Conservation (phyloP, 805 yeast species). For the Sungouiozyma ichnusensis region DNA sequence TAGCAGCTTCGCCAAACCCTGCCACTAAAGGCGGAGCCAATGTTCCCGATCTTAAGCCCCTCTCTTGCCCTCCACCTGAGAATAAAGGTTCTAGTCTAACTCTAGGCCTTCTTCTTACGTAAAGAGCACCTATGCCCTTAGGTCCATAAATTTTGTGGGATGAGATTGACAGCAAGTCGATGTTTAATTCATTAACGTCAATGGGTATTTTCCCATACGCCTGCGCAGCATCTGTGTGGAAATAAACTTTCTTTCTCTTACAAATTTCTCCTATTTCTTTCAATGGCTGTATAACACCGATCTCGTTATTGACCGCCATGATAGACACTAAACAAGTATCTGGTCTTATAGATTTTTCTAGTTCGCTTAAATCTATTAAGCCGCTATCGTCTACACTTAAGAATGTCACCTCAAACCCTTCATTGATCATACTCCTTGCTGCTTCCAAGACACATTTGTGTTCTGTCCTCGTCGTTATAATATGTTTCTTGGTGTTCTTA, state of each 20-base stretch:
- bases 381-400: constrained; percentile 79
- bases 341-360: constrained; percentile 75
- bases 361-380: constrained; percentile 61
- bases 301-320: constrained; percentile 97
- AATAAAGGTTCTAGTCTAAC: constrained; percentile 92
- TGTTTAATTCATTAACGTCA: constrained; percentile 87
- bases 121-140: constrained; percentile 93
- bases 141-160: constrained; percentile 98
- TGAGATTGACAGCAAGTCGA: constrained; percentile 86
- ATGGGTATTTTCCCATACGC: constrained; percentile 90
- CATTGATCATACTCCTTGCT: constrained; percentile 88
- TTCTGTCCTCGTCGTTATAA: constrained; percentile 93
- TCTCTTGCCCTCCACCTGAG: constrained; percentile 98
- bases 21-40: constrained; percentile 92
- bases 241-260: constrained; percentile 77
- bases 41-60: constrained; percentile 95
- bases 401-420: constrained; percentile 93
- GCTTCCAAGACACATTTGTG: constrained; percentile 98
- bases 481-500: constrained; percentile 79
- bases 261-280: constrained; percentile 89
- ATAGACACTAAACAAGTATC: constrained; percentile 85
- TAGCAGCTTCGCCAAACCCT: constrained; percentile 96
- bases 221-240: constrained; percentile 97
- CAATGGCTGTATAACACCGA: constrained; percentile 93
- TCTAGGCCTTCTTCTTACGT: constrained; percentile 94